Evolutionary conservation across 2,329 filamentous ascomycete species (phyloP).

Genomic region (Alternaria novae-zelandiae): DNA sequence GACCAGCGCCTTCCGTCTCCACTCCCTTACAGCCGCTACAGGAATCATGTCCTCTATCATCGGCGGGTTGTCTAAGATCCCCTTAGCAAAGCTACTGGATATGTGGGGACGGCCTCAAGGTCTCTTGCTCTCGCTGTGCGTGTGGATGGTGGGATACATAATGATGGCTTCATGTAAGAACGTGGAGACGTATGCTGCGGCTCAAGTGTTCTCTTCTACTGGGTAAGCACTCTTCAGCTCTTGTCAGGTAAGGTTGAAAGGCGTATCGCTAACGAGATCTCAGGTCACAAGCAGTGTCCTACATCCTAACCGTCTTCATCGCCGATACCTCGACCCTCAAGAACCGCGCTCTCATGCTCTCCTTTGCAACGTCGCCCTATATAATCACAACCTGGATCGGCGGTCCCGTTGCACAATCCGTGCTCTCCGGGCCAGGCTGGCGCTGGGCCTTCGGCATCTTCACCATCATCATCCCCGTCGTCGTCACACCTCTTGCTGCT

Average conservation of each 20-base stretch:
- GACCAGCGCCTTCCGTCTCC: slow-evolving; percentile 39
- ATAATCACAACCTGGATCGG: slow-evolving; percentile 70
- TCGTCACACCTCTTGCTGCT: slow-evolving; percentile 65
- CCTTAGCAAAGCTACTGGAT: neutral
- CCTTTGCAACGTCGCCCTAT: slow-evolving; percentile 67
- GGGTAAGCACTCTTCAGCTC: slow-evolving; percentile 44
- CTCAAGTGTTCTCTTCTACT: slow-evolving; percentile 69
- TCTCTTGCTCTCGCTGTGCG: slow-evolving; percentile 33
- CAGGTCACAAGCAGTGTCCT: slow-evolving; percentile 37
- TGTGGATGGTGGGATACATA: slow-evolving; percentile 55
- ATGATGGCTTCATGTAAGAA: slow-evolving; percentile 69
- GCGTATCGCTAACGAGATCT: neutral
- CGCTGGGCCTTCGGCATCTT: slow-evolving; percentile 73
- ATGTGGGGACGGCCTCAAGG: slow-evolving; percentile 48
- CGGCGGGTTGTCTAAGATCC: neutral
- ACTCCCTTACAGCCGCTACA: slow-evolving; percentile 42
- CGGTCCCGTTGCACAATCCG: slow-evolving; percentile 62
- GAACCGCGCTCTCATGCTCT: slow-evolving; percentile 68
- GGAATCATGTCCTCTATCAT: neutral
- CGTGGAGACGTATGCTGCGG: slow-evolving; percentile 66
- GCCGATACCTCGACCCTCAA: slow-evolving; percentile 69
- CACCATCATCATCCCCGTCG: slow-evolving; percentile 66
- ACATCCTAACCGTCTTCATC: slow-evolving; percentile 68
- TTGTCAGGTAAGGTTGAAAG: neutral
- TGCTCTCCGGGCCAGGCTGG: slow-evolving; percentile 64